These are phyloP conservation scores for Penicillium roqueforti DNA, from an alignment of 495 filamentous ascomycete species.

Conservation along the genomic window DNA sequence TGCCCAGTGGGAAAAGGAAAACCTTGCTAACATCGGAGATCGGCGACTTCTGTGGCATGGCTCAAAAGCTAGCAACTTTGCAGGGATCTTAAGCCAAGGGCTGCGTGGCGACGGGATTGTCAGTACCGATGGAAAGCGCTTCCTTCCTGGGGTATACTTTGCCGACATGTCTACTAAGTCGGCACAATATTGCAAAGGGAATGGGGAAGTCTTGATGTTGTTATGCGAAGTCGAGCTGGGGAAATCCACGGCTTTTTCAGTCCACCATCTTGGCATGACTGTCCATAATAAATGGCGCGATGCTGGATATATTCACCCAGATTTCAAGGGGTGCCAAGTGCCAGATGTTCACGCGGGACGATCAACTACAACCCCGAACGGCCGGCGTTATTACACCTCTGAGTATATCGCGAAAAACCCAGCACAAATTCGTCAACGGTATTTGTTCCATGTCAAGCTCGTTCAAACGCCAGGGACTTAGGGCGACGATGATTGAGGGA, in stretches of 20 bases:
- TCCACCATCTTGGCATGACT: neutral
- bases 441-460: constrained; percentile 57
- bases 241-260: neutral
- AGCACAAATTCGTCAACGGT: constrained; percentile 64
- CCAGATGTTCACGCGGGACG: constrained; percentile 8
- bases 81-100: constrained; percentile 69
- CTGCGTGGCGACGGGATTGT: constrained; percentile 40
- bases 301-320: constrained; percentile 10
- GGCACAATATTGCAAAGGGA: neutral
- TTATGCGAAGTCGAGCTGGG: constrained; percentile 19
- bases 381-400: constrained; percentile 19
- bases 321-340: constrained; percentile 9
- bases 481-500: neutral
- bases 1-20: constrained; percentile 40
- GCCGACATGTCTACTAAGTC: constrained; percentile 18
- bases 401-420: constrained; percentile 68
- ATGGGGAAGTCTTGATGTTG: neutral
- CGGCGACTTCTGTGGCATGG: constrained; percentile 76
- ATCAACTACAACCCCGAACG: too few relatives aligned
- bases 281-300: constrained; percentile 3
- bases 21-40: constrained; percentile 35
- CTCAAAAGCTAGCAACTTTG: constrained; percentile 58
- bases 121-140: neutral
- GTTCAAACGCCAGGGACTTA: neutral
- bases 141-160: constrained; percentile 11